Conservation (phyloP, 2,329 filamentous ascomycete genomes). For the Epichloe gansuensis region DNA sequence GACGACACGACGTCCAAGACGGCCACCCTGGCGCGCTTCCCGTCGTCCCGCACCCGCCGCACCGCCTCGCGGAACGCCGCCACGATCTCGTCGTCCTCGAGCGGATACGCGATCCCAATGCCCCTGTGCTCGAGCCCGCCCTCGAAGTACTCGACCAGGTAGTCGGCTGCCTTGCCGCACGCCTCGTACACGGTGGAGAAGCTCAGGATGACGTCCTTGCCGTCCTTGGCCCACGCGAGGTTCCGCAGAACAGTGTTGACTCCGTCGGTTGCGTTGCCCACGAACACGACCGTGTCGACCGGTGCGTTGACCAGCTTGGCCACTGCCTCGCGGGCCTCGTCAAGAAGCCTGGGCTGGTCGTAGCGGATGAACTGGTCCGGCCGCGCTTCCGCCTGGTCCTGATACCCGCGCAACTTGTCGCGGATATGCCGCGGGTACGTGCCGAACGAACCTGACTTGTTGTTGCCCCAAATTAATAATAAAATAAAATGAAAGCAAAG, state of each 20-base stretch:
- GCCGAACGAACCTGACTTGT: conserved; percentile 58
- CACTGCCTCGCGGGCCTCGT: conserved; percentile 54
- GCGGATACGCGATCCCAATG: conserved; percentile 54
- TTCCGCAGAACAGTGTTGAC: conserved; percentile 72
- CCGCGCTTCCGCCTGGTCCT: conserved; percentile 50
- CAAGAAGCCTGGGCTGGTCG: conserved; percentile 47
- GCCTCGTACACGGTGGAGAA: conserved; percentile 70
- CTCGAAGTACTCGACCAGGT: conserved; percentile 51
- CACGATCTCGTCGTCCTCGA: conserved; percentile 55
- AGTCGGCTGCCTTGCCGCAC: conserved; percentile 62
- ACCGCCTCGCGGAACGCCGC: conserved; percentile 47
- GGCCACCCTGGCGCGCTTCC: conserved; percentile 52
- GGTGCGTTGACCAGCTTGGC: conserved; percentile 55
- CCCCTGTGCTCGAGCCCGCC: conserved; percentile 31
- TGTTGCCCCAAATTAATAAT: too few species aligned
- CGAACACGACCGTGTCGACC: conserved; percentile 55
- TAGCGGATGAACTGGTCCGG: conserved; percentile 71
- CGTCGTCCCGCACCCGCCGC: conserved; percentile 33
- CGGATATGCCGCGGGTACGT: conserved; percentile 54
- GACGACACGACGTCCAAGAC: conserved; percentile 69
- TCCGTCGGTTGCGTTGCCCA: conserved; percentile 68
- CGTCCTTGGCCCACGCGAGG: conserved; percentile 51
- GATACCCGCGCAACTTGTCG: conserved; percentile 46
- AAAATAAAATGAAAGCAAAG: too few species aligned
- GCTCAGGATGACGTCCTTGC: conserved; percentile 65